Base-by-base conservation (phyloP, 257 asterid genomes). In the Euphrasia confusa region DNA sequence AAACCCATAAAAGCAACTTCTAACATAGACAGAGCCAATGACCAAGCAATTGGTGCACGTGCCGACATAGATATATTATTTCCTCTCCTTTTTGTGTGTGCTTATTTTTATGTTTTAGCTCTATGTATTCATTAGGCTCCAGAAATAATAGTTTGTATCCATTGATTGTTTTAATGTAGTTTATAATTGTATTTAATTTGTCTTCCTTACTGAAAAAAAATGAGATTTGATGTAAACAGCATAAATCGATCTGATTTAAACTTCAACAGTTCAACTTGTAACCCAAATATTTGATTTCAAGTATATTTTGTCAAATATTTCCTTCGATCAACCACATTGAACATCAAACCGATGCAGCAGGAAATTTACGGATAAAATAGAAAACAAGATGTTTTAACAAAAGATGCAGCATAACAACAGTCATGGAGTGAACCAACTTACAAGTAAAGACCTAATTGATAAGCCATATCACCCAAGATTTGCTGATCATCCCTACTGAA, bases 391-490 rank as follows among this genome's bases (percentile, higher is more conserved):
- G 48, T 50, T 67, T 18, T 53, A 28, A 55, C 57, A 7, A 13
- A 48, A 61, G 24, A 9, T n/a, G 30, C 47, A 40, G 60, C 64
- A 11, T 21, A 21, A 21, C 27, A 44, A 40, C 15, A 26, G 21
- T 55, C 10, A 44, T 15, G 24, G 30, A 52, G 53, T 35, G 2
- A 40, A 60, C 64, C 17, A 63, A 82, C 99, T 84, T 83, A 92
- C 99, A 92, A 92, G 82, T 92, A 61, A 53, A 92, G 85, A 45
- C 87, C 99, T 70, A 89, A 69, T 66, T 92, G 94, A 77, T 79
- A 49, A 24, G 99, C 95, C 97, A 92, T 92, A 74, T 87, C 95
- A 63, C 74, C 80, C 77, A 92, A 54, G 45, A 70, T 78, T 13
- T 86, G 85, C 61, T 84, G 96, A 68, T 92, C 96, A 48, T 85